A percentile compares a stretch with the other conserved stretches of the same genome.
Conservation (phyloP, 768 basidiomycete species). For the Chlorophyllum brunneum region DNA sequence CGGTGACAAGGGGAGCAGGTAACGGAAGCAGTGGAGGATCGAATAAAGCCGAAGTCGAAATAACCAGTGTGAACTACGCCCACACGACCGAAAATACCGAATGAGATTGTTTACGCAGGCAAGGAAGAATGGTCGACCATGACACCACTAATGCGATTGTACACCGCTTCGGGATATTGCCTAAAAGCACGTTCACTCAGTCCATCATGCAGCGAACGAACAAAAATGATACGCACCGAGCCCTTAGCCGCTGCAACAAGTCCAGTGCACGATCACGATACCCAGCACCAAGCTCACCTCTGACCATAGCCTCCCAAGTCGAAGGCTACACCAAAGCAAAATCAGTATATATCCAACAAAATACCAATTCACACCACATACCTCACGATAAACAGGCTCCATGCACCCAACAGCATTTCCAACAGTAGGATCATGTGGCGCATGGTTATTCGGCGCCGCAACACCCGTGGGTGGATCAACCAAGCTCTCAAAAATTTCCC, state of each 20-base stretch:
- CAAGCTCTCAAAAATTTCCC: constrained; percentile 76
- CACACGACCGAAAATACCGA: neutral
- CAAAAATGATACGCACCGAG: constrained; percentile 48
- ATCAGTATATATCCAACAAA: constrained; percentile 4
- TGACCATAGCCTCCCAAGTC: constrained; percentile 95
- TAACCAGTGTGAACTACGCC: no score
- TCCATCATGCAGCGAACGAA: neutral
- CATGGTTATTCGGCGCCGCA: constrained; percentile 87
- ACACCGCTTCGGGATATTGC: constrained; percentile 75
- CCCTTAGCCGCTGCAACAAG: constrained; percentile 67
- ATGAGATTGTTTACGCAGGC: neutral
- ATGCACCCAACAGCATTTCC: constrained; percentile 31
- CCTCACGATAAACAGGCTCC: constrained; percentile 81
- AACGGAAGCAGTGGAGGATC: no score
- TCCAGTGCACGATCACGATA: constrained; percentile 65
- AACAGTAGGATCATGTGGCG: constrained; percentile 52
- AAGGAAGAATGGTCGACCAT: constrained; percentile 62
- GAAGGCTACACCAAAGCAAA: constrained; percentile 53
- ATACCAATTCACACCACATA: constrained; percentile 28
- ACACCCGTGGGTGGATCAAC: constrained; percentile 78
- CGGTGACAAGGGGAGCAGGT: no score
- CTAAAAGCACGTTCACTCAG: constrained; percentile 28
- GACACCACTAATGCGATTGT: constrained; percentile 75
- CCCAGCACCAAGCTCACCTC: constrained; percentile 80
- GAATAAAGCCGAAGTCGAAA: no score